A percentile compares a stretch with the other conserved stretches of the same genome.
phyloP scores from a whole-genome alignment of 352 stramenopile species.

The Pythium plurisporium region DNA sequence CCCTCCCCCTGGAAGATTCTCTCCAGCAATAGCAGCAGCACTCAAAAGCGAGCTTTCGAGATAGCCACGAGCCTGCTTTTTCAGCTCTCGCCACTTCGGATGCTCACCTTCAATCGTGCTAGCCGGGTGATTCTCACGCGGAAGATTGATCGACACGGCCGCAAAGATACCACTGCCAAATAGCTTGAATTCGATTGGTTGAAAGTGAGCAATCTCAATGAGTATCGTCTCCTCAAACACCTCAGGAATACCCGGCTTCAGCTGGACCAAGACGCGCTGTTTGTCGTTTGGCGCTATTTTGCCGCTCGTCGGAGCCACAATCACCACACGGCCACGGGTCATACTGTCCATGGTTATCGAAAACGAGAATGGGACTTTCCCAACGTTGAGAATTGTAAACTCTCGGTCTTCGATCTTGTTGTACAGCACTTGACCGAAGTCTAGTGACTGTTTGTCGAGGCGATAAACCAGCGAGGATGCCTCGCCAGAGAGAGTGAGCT shows the following conservation, averaged over 20 bases:
- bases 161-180: constrained; percentile 89
- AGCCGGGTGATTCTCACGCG: constrained; percentile 63
- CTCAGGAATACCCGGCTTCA: constrained; percentile 87
- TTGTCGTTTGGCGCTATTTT: constrained; percentile 89
- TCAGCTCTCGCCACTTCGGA: constrained; percentile 72
- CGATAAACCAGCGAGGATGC: constrained; percentile 90
- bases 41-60: constrained; percentile 35
- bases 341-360: constrained; percentile 43
- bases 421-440: constrained; percentile 93
- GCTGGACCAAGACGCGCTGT: constrained; percentile 80
- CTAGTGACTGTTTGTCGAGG: constrained; percentile 87
- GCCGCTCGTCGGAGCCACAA: constrained; percentile 76
- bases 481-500: constrained; percentile 85
- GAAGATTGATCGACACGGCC: constrained; percentile 85
- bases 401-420: constrained; percentile 91
- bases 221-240: constrained; percentile 84
- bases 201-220: constrained; percentile 93
- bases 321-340: constrained; percentile 44
- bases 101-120: constrained; percentile 47
- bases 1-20: constrained; percentile 6
- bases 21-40: constrained; percentile 18
- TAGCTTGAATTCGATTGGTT: constrained; percentile 89
- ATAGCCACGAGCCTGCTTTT: constrained; percentile 45
- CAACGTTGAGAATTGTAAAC: constrained; percentile 89
- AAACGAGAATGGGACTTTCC: constrained; percentile 91